Conservation (phyloP, 2,329 filamentous ascomycete species). For the Pestalotiopsis sp. region DNA sequence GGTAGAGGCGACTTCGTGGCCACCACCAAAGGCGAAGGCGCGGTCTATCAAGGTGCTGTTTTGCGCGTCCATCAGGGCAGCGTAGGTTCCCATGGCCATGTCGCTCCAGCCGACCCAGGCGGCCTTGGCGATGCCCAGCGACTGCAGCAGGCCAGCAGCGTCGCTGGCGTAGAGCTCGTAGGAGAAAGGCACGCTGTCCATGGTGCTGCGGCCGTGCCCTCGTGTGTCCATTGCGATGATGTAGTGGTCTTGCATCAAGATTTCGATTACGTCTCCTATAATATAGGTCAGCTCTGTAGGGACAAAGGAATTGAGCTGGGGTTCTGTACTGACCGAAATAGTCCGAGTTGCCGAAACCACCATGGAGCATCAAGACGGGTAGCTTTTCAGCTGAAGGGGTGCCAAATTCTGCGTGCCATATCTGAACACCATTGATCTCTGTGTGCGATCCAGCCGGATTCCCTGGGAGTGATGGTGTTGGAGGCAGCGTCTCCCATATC, state of each 20-base stretch:
- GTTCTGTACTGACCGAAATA: slow-evolving; percentile 29
- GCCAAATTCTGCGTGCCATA: slow-evolving; percentile 42
- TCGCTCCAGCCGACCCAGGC: slow-evolving; percentile 45
- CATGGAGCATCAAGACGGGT: slow-evolving; percentile 42
- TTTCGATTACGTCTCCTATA: not conserved
- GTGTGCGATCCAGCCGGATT: slow-evolving; percentile 33
- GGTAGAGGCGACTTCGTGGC: slow-evolving; percentile 33
- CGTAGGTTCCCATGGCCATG: slow-evolving; percentile 40
- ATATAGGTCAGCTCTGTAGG: not conserved
- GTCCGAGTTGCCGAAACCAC: slow-evolving; percentile 43
- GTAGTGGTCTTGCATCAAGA: slow-evolving; percentile 25
- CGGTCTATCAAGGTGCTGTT: slow-evolving; percentile 38
- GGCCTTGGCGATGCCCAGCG: slow-evolving; percentile 31
- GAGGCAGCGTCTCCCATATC: slow-evolving; percentile 37
- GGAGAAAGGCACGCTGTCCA: slow-evolving; percentile 38
- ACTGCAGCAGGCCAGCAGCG: slow-evolving; percentile 33
- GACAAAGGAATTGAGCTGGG: slow-evolving; percentile 29
- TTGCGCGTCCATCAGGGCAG: slow-evolving; percentile 30
- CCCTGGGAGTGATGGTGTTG: slow-evolving; percentile 38
- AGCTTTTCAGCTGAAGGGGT: slow-evolving; percentile 25
- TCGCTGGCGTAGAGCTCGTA: slow-evolving; percentile 41
- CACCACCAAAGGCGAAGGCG: slow-evolving; percentile 42
- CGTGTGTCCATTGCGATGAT: slow-evolving; percentile 44
- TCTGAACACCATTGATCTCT: slow-evolving; percentile 38
- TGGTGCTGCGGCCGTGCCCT: slow-evolving; percentile 43